Base-by-base conservation (phyloP, 129 eudicot genomes). In the Chrysanthemum lavandulifolium region DNA sequence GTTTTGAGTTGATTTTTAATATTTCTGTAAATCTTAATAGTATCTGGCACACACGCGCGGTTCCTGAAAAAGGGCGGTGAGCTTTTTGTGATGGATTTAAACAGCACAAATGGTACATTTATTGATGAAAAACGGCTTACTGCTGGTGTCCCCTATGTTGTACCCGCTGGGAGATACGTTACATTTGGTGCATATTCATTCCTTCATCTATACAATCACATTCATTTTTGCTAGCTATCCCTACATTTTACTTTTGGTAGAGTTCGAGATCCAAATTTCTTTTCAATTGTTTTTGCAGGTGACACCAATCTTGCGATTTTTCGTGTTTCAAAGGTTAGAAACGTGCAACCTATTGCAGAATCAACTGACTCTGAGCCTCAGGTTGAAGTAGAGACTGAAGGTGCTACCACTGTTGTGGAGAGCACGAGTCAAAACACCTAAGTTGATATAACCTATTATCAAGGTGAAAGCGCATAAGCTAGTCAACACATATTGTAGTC, bases 51-150 rank as follows among this genome's bases (percentile, higher is more conserved):
- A 47, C 99, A 94, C 48, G 99, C 99, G 25, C 86, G 91, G 29
- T 78, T 95, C 65, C 78, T 76, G 69, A 88, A 82, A 81, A 86
- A 84, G 67, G 91, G 73, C 27, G 91, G 91, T 48, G 84, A 61
- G 66, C 96, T 95, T 12, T 68, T 86, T 76, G 75, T 95, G 48
- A 90, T 87, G 25, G 99, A 95, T 85, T 81, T 95, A 78, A 81
- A 80, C 78, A 95, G 99, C 86, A 95, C 99, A 40, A 95, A 95
- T 56, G 97, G 99, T 2, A 95, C 99, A 4, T 95, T 88, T 80
- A 82, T 95, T 25, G 87, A 80, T 68, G 99, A 88, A 77, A 88
- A 80, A 72, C 80, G 97, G 18, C 96, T 95, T 52, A 73, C 70
- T 1, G 97, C 97, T 23, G 96, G 96, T 63, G 83, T 87, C 18